phyloP scores from a whole-genome alignment of 2,329 filamentous ascomycete species.

The Aspergillus clavatus region DNA sequence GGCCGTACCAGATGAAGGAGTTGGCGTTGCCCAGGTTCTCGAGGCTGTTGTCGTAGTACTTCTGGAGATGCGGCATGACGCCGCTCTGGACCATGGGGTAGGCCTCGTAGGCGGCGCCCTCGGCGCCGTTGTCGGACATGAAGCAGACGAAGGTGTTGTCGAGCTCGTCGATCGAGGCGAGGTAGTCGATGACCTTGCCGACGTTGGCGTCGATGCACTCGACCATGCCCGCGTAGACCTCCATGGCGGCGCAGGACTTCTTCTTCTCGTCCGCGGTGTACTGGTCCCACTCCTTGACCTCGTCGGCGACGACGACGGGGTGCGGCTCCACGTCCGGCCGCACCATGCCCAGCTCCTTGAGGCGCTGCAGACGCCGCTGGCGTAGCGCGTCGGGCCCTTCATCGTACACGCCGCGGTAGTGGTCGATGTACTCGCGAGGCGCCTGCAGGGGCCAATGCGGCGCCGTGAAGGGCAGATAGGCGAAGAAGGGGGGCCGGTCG shows the following conservation, averaged over 20 bases:
- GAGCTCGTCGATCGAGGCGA: slow-evolving; percentile 44
- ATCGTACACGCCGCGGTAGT: slow-evolving; percentile 49
- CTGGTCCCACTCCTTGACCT: slow-evolving; percentile 32
- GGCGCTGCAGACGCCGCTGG: slow-evolving; percentile 39
- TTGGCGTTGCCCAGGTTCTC: slow-evolving; percentile 56
- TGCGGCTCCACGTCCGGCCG: slow-evolving; percentile 38
- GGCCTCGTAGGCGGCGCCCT: slow-evolving; percentile 54
- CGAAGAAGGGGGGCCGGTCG: no score
- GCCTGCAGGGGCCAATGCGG: slow-evolving; percentile 53
- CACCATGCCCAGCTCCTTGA: slow-evolving; percentile 43
- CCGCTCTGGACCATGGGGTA: slow-evolving; percentile 53
- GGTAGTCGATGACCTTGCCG: slow-evolving; percentile 43
- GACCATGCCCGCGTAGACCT: slow-evolving; percentile 49
- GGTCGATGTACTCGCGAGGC: slow-evolving; percentile 42
- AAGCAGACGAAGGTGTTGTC: slow-evolving; percentile 50
- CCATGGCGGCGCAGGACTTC: slow-evolving; percentile 45
- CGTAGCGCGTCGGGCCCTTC: slow-evolving; percentile 48
- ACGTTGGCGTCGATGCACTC: slow-evolving; percentile 45
- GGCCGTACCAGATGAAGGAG: slow-evolving; percentile 59
- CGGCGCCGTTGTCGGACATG: slow-evolving; percentile 49
- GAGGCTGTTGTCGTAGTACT: slow-evolving; percentile 55
- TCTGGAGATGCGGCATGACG: slow-evolving; percentile 51
- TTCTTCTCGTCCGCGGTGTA: slow-evolving; percentile 37
- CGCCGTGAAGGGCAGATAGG: slow-evolving; percentile 47
- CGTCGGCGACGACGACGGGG: slow-evolving; percentile 31